Evolutionary conservation across 257 asterid genomes (phyloP).

Genomic region (Ajuga chamaepitys): DNA sequence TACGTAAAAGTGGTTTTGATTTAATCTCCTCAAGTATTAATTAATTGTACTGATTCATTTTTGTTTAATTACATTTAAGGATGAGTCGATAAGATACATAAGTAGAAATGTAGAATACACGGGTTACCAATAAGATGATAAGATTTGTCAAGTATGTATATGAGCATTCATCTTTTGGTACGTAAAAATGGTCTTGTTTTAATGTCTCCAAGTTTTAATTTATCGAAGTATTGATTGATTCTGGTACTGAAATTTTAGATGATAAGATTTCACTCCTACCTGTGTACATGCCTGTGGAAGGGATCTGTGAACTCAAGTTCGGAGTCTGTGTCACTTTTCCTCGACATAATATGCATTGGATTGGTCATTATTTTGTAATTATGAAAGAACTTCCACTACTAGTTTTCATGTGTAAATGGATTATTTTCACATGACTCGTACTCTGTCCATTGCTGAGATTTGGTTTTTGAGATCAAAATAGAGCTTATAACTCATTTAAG

Average conservation of each 20-base stretch:
- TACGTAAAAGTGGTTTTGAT: not conserved
- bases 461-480: not conserved
- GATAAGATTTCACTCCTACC: not conserved
- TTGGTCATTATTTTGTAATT: not conserved
- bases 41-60: no score
- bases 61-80: not conserved
- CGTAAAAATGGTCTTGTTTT: not conserved
- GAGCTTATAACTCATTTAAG: not conserved
- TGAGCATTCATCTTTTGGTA: not conserved
- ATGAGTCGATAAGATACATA: no score
- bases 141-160: not conserved
- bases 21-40: not conserved
- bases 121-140: not conserved
- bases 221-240: no score
- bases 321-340: not conserved
- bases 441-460: not conserved
- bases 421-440: not conserved
- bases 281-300: not conserved
- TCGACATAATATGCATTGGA: not conserved
- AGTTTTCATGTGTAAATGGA: not conserved
- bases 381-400: not conserved
- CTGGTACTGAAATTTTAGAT: not conserved
- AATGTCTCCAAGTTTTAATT: not conserved
- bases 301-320: not conserved
- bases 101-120: no score